Conservation (phyloP, 75 land plant species). For the Cunninghamia lanceolata region DNA sequence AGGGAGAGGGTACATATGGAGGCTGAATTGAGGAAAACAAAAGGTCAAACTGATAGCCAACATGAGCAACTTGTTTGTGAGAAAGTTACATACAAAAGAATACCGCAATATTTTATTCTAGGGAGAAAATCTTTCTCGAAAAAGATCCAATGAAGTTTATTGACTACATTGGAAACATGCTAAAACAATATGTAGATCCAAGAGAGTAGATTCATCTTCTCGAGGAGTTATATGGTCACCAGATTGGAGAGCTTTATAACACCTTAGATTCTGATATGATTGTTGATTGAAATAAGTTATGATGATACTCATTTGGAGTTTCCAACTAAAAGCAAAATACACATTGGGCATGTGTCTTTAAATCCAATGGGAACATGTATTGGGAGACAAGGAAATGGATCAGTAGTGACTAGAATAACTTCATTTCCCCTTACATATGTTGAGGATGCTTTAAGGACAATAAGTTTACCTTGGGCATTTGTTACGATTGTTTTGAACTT, state of each 20-base stretch:
- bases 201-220: too few species aligned
- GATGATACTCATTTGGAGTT: slow-evolving; percentile 54
- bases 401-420: slow-evolving; percentile 10
- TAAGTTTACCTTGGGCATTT: slow-evolving; percentile 63
- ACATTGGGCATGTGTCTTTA: slow-evolving; percentile 59
- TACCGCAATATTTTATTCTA: too few species aligned
- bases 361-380: slow-evolving; percentile 20
- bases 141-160: too few species aligned
- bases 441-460: slow-evolving; percentile 57
- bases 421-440: slow-evolving; percentile 60
- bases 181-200: too few species aligned
- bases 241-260: too few species aligned
- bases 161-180: too few species aligned
- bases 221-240: too few species aligned
- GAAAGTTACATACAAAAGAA: slow-evolving; percentile 19
- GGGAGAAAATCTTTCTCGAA: too few species aligned
- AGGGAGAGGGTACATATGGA: slow-evolving; percentile 7
- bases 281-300: slow-evolving; percentile 69
- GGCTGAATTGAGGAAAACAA: background rate
- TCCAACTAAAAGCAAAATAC: slow-evolving; percentile 61
- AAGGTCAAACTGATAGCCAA: background rate
- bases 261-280: too few species aligned
- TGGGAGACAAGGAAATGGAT: slow-evolving; percentile 26
- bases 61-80: background rate
- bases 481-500: slow-evolving; percentile 60